Evolutionary conservation across 495 filamentous ascomycete genomes (phyloP).

Genomic region (Neurospora sp.): DNA sequence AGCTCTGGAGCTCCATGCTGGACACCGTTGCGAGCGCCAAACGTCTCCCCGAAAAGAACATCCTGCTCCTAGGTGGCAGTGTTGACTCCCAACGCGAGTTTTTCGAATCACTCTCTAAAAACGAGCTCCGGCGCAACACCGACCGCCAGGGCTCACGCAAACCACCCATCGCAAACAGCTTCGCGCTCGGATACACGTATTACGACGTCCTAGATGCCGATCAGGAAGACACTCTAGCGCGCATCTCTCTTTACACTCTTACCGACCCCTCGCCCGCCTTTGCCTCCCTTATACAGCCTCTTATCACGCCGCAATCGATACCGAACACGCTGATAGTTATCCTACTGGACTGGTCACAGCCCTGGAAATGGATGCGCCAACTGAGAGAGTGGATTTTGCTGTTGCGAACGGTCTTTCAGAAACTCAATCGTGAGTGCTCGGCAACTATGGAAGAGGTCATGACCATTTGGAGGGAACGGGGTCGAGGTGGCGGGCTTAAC

Average conservation of each 20-base stretch:
- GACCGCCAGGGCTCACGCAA: constrained; percentile 50
- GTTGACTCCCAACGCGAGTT: constrained; percentile 84
- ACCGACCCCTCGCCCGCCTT: constrained; percentile 74
- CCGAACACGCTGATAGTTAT: constrained; percentile 82
- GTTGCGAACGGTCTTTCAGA: constrained; percentile 61
- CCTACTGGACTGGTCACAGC: constrained; percentile 83
- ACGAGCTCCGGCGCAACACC: constrained; percentile 46
- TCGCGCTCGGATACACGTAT: constrained; percentile 91
- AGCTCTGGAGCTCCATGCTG: constrained; percentile 92
- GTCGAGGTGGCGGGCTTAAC: constrained; percentile 41
- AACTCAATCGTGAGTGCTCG: constrained; percentile 65
- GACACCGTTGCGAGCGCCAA: constrained; percentile 84
- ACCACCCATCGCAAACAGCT: constrained; percentile 83
- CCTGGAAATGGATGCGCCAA: constrained; percentile 86
- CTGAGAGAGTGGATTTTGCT: constrained; percentile 80
- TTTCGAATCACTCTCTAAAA: constrained; percentile 66
- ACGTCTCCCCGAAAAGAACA: constrained; percentile 82
- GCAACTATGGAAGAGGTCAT: constrained; percentile 79
- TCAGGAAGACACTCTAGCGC: constrained; percentile 89
- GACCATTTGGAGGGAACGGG: constrained; percentile 48
- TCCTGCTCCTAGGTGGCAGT: constrained; percentile 82
- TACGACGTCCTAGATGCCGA: constrained; percentile 91
- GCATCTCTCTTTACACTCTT: constrained; percentile 83
- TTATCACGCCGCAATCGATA: constrained; percentile 76
- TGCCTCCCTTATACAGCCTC: constrained; percentile 70